Evolutionary conservation across 2,329 filamentous ascomycete genomes (phyloP), one percentile per base, ranked within the genome.

Genomic region (Xylariaceae sp.): DNA sequence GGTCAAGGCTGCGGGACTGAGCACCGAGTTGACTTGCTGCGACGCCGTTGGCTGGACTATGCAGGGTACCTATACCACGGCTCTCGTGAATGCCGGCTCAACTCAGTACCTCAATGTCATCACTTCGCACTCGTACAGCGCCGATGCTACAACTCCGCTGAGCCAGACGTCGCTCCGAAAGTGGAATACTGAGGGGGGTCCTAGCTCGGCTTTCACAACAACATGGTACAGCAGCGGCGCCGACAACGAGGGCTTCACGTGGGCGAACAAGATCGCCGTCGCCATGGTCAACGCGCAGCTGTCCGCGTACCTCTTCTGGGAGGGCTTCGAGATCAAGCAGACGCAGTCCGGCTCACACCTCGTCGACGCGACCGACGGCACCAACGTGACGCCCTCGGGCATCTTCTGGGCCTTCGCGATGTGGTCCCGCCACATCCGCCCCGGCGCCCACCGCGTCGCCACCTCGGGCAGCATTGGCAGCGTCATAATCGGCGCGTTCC

Each of bases 261-360:
- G 49, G 49, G 49, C 49, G 9, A 34, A 42, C n/a, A 52, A 52
- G 37, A 24, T 74, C 15, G 65, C 67, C 41, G 60, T 62, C 12
- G 66, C 60, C 19, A 55, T 73, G 38, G 60, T 68, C 7, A 61
- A 69, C 42, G 60, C 63, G 8, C 64, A 69, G 47, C 59, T 69
- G 12, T 66, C 61, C 13, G 71, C 64, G 1, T 72, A 71, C 48
- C 56, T 74, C 4, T 73, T 71, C 56, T 74, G 71, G 71, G 64
- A 68, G 48, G 69, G 71, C 13, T 48, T 50, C 43, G 43, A 54
- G 38, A 44, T 52, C 18, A 39, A 51, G 19, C 48, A 60, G 47
- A 50, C 43, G 4, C 51, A 56, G 41, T 51, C 51, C 1, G 48
- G 41, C 19, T 49, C 46, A 3, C 52, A 59, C 37, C 47, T 60